phyloP scores from a whole-genome alignment of 306 rosid genomes.

The Cucurbita moschata region DNA sequence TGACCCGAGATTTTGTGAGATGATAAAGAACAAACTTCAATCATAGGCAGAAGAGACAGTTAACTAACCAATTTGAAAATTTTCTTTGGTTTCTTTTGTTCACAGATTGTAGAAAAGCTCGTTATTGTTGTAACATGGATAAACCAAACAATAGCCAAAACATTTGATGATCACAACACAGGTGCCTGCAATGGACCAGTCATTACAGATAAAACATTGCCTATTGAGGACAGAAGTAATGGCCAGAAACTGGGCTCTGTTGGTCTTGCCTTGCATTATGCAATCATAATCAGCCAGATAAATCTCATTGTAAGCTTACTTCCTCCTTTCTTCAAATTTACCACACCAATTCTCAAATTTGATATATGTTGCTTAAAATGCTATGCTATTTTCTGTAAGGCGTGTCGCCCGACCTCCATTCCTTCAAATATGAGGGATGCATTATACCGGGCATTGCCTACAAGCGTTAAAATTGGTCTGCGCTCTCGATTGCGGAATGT shows the following conservation, averaged over 20 bases:
- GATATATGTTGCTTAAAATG: background rate
- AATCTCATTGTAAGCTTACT: constrained; percentile 52
- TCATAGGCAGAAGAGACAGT: background rate
- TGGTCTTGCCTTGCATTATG: constrained; percentile 94
- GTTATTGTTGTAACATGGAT: constrained; percentile 44
- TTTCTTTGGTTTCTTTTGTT: constrained; percentile 6
- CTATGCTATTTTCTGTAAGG: constrained; percentile 24
- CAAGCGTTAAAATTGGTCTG: constrained; percentile 49
- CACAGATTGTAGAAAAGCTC: constrained; percentile 87
- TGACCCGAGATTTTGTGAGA: background rate
- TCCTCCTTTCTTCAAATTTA: background rate
- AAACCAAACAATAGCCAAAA: constrained; percentile 50
- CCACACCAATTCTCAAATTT: background rate
- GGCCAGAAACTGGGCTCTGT: constrained; percentile 62
- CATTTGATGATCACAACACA: constrained; percentile 57
- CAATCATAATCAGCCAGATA: constrained; percentile 68
- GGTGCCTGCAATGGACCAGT: background rate
- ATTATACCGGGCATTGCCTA: constrained; percentile 67
- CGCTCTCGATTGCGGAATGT: constrained; percentile 46
- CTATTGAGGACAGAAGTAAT: constrained; percentile 13
- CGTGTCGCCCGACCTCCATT: constrained; percentile 61
- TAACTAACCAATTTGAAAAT: background rate
- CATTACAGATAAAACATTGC: constrained; percentile 16
- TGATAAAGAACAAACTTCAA: background rate
- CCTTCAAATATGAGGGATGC: constrained; percentile 73